Evolutionary conservation across 2,329 filamentous ascomycete genomes (phyloP).

Genomic region (Passalora sequoiae): DNA sequence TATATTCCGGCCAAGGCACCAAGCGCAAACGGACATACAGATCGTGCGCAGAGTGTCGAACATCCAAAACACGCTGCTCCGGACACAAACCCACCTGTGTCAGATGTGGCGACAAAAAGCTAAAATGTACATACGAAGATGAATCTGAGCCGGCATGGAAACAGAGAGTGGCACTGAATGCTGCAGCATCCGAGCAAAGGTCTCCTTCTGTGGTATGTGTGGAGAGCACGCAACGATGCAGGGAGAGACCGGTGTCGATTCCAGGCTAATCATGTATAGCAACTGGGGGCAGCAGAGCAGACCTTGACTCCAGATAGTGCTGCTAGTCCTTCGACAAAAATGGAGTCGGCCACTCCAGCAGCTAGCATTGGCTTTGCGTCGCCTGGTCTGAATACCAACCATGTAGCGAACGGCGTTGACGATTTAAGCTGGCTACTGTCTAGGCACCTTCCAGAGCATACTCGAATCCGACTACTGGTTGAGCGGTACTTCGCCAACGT

Average conservation of each 20-base stretch:
- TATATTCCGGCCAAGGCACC: conserved; percentile 9
- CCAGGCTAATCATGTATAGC: too few species aligned
- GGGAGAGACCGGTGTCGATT: too few species aligned
- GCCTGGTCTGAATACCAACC: conserved; percentile 7
- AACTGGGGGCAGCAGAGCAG: not conserved
- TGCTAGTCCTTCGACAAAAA: conserved; percentile 11
- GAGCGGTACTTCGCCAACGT: conserved; percentile 25
- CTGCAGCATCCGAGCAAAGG: conserved; percentile 5
- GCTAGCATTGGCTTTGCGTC: conserved; percentile 15
- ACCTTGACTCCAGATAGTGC: conserved; percentile 10
- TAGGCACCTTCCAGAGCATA: conserved; percentile 18
- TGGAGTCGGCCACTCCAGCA: conserved; percentile 14
- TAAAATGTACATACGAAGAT: conserved; percentile 22
- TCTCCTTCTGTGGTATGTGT: conserved; percentile 10
- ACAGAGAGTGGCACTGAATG: conserved; percentile 16
- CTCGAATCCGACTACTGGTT: conserved; percentile 17
- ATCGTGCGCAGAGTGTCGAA: conserved; percentile 21
- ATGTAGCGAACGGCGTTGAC: conserved; percentile 10
- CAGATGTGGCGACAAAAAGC: conserved; percentile 20
- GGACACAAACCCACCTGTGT: conserved; percentile 22
- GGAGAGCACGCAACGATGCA: too few species aligned
- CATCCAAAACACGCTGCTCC: conserved; percentile 23
- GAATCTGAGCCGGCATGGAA: conserved; percentile 25
- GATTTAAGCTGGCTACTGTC: conserved; percentile 19
- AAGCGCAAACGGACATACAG: conserved; percentile 24